Evolutionary conservation across 2,329 filamentous ascomycete species (phyloP).

Genomic region (Helotiales sp.): DNA sequence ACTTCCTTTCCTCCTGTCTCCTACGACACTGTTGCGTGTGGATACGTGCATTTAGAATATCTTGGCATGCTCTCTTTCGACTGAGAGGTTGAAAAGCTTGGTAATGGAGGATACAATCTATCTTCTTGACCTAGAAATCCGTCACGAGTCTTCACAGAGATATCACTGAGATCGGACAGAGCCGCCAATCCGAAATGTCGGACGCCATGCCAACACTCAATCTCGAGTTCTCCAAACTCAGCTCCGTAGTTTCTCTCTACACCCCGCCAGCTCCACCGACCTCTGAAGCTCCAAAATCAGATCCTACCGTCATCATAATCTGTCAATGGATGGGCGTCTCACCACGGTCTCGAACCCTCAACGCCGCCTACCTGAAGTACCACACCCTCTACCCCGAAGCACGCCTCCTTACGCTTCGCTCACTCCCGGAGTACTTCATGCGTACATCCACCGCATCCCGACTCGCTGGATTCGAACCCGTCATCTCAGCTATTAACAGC

Average conservation of each 20-base stretch:
- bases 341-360: conserved; percentile 25
- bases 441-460: conserved; percentile 21
- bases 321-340: conserved; percentile 32
- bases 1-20: too few relatives aligned
- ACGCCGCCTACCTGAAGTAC: conserved; percentile 25
- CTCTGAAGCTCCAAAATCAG: not conserved
- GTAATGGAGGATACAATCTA: too few relatives aligned
- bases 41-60: too few relatives aligned
- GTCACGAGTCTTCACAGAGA: too few relatives aligned
- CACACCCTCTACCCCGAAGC: conserved; percentile 26
- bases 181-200: too few relatives aligned
- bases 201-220: conserved; percentile 11
- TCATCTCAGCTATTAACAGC: conserved; percentile 21
- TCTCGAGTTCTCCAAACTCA: conserved; percentile 23
- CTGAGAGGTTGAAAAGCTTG: too few relatives aligned
- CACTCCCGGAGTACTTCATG: conserved; percentile 22
- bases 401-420: conserved; percentile 24
- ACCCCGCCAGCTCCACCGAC: conserved; percentile 9
- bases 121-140: too few relatives aligned
- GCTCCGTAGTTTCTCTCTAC: conserved; percentile 25
- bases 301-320: conserved; percentile 31
- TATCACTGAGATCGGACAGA: too few relatives aligned
- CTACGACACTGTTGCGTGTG: too few relatives aligned
- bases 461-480: conserved; percentile 15
- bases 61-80: too few relatives aligned